Percentiles rank a stretch among this genome's conserved stretches.
phyloP scores from a whole-genome alignment of 2,329 filamentous ascomycete genomes.

The Sporothrix humicola region DNA sequence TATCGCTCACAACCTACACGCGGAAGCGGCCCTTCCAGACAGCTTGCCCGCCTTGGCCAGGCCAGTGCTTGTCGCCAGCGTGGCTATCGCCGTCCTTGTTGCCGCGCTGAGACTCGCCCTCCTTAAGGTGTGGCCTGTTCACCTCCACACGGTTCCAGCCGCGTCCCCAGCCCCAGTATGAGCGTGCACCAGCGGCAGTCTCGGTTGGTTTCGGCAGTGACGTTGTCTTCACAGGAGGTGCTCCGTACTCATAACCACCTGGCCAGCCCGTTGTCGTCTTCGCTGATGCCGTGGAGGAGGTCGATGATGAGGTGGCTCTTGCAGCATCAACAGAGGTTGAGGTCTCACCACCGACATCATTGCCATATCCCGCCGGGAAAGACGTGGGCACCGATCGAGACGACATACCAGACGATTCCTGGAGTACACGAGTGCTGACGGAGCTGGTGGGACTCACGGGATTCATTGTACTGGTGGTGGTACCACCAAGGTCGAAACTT shows the following conservation, averaged over 20 bases:
- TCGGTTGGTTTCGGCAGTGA: neutral
- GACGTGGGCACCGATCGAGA: neutral
- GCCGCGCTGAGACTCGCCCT: neutral
- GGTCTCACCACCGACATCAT: neutral
- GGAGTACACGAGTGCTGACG: neutral
- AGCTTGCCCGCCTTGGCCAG: conserved; percentile 8
- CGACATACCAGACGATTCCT: neutral
- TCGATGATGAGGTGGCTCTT: conserved; percentile 7
- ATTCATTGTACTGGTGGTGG: neutral
- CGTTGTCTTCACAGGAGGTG: conserved; percentile 16
- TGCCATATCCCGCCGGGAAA: conserved; percentile 13
- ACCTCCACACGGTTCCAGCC: conserved; percentile 21
- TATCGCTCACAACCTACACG: neutral
- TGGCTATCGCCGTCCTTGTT: neutral
- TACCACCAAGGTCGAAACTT: conserved; percentile 5
- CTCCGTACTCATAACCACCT: conserved; percentile 35
- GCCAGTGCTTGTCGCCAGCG: neutral
- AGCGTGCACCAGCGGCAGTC: neutral
- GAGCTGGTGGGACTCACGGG: neutral
- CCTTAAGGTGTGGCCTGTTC: neutral
- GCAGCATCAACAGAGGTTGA: conserved; percentile 12
- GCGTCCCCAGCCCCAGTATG: conserved; percentile 28
- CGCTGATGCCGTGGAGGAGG: neutral
- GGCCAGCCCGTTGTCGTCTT: conserved; percentile 29
- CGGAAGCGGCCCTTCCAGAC: conserved; percentile 27